Percentiles rank a stretch among this genome's conserved stretches.
These are phyloP conservation scores for Xylariaceae sp. DNA, from an alignment of 2,329 filamentous ascomycete genomes.

Conservation along the genomic window DNA sequence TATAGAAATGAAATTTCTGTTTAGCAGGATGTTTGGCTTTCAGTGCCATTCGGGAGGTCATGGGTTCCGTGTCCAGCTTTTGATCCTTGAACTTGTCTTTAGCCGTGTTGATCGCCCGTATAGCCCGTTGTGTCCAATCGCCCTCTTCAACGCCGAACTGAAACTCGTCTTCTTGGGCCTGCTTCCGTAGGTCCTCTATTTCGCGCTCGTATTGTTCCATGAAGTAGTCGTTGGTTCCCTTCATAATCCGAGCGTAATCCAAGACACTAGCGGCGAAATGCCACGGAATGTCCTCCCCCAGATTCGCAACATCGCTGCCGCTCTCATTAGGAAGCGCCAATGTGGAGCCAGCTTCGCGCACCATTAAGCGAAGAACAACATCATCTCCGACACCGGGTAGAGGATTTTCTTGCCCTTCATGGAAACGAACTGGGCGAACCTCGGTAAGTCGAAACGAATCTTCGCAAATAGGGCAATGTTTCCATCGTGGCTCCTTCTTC, in stretches of 20 bases:
- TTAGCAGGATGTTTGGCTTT: slow-evolving; percentile 32
- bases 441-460: slow-evolving; percentile 92
- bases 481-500: slow-evolving; percentile 72
- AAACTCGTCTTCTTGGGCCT: slow-evolving; percentile 83
- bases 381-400: slow-evolving; percentile 79
- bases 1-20: slow-evolving; percentile 77
- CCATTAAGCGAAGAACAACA: slow-evolving; percentile 81
- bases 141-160: slow-evolving; percentile 81
- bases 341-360: slow-evolving; percentile 72
- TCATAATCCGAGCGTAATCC: slow-evolving; percentile 94
- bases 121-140: slow-evolving; percentile 86
- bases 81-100: slow-evolving; percentile 64
- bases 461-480: slow-evolving; percentile 95
- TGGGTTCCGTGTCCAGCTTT: slow-evolving; percentile 26
- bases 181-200: slow-evolving; percentile 64
- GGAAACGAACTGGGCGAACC: slow-evolving; percentile 83
- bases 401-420: slow-evolving; percentile 78
- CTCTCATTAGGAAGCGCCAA: slow-evolving; percentile 82
- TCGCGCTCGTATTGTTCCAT: slow-evolving; percentile 71
- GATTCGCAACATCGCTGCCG: slow-evolving; percentile 59
- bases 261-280: slow-evolving; percentile 89
- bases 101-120: slow-evolving; percentile 64
- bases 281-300: slow-evolving; percentile 81
- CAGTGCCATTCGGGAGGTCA: slow-evolving; percentile 22
- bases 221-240: slow-evolving; percentile 88